phyloP scores from a whole-genome alignment of 495 filamentous ascomycete species.

The Geoglossum glabrum region DNA sequence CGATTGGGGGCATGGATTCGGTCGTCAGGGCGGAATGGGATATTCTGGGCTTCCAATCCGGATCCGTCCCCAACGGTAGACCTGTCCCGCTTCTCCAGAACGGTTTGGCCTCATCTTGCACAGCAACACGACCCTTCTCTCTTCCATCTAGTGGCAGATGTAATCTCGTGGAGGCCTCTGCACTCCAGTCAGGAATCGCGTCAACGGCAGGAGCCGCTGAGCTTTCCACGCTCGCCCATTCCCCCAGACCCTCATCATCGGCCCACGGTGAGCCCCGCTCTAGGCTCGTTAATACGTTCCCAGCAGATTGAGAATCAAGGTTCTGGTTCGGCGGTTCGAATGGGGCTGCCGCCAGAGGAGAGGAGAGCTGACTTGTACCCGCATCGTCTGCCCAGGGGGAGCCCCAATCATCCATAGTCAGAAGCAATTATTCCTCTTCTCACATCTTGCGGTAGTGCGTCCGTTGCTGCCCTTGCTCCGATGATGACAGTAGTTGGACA shows the following conservation, averaged over 20 bases:
- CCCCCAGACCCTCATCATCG: neutral
- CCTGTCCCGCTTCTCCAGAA: neutral
- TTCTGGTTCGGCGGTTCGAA: neutral
- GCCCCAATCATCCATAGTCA: conserved; percentile 2
- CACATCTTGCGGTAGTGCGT: neutral
- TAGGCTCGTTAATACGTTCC: neutral
- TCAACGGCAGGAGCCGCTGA: neutral
- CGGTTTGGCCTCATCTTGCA: neutral
- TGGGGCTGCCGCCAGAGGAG: neutral
- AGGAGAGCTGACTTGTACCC: neutral
- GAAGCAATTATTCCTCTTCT: neutral
- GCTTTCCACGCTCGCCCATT: neutral
- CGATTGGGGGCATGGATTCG: neutral
- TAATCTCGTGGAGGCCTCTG: neutral
- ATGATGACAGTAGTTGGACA: neutral
- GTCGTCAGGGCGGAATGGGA: neutral
- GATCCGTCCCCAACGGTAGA: neutral
- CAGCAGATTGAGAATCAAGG: neutral
- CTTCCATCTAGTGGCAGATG: neutral
- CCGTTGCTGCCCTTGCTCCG: neutral
- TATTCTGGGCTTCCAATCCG: neutral
- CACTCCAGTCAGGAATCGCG: neutral
- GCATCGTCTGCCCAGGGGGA: conserved; percentile 2
- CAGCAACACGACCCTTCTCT: neutral
- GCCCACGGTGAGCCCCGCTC: neutral